Conservation (phyloP, 441 rosid genomes). For the Daphne laureola region DNA sequence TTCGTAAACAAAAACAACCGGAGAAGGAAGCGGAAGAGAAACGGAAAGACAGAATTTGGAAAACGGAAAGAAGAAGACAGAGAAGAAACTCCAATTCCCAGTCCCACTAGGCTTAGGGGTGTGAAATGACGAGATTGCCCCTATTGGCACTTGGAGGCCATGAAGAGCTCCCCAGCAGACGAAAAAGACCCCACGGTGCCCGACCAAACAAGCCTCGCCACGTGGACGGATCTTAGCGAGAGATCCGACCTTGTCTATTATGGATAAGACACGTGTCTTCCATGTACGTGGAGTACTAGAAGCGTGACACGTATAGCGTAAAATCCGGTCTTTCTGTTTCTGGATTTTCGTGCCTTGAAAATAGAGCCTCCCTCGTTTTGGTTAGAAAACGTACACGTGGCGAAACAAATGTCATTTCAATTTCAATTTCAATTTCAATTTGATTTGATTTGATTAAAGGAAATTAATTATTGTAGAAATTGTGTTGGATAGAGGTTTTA, state of each 20-base stretch:
- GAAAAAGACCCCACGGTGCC: slow-evolving; percentile 22
- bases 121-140: slow-evolving; percentile 8
- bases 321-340: slow-evolving; percentile 2
- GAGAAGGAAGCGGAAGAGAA: background rate
- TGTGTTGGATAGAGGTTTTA: too few species aligned
- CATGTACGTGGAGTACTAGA: background rate
- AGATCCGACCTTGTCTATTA: slow-evolving; percentile 6
- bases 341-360: background rate
- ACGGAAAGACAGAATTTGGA: background rate
- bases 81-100: too few species aligned
- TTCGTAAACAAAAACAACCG: background rate
- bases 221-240: slow-evolving; percentile 15
- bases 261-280: slow-evolving; percentile 24
- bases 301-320: slow-evolving; percentile 15
- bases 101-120: too few species aligned
- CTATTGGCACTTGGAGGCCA: slow-evolving; percentile 36
- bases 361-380: background rate
- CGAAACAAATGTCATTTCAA: background rate
- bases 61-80: background rate
- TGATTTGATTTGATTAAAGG: too few species aligned
- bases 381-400: slow-evolving; percentile 12
- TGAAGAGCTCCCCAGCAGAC: slow-evolving; percentile 11
- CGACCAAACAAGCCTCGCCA: slow-evolving; percentile 26
- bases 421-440: too few species aligned
- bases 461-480: too few species aligned